phyloP scores from a whole-genome alignment of 768 basidiomycete genomes.

The Lactifluus rugatus region DNA sequence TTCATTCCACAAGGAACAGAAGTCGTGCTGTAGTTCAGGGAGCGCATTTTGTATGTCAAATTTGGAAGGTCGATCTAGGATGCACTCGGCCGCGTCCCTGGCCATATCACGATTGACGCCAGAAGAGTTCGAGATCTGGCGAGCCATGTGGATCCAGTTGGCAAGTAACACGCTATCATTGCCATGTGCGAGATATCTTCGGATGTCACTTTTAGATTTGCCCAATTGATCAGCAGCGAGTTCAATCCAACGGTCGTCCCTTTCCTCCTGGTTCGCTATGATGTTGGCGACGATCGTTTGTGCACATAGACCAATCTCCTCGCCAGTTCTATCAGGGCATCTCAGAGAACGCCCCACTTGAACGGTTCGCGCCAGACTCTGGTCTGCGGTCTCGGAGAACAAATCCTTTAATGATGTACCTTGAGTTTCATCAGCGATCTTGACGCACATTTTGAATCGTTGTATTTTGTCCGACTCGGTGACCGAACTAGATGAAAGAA shows the following conservation, averaged over 20 bases:
- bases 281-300: background rate
- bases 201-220: background rate
- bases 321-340: background rate
- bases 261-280: background rate
- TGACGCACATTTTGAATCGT: background rate
- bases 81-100: too few species aligned
- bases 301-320: background rate
- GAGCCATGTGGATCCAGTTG: background rate
- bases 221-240: background rate
- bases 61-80: too few species aligned
- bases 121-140: background rate
- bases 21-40: too few species aligned
- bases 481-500: background rate
- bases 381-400: too few species aligned
- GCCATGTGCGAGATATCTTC: background rate
- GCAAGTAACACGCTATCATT: background rate
- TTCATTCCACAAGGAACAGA: too few species aligned
- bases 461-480: background rate
- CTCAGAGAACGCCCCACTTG: background rate
- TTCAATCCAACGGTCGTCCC: background rate
- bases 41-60: too few species aligned
- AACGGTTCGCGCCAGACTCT: background rate
- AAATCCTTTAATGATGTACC: too few species aligned
- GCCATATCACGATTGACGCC: background rate
- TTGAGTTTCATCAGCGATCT: background rate